These are phyloP conservation scores for Aspergillus ibericus DNA, from an alignment of 2,329 filamentous ascomycete species.

Conservation along the genomic window DNA sequence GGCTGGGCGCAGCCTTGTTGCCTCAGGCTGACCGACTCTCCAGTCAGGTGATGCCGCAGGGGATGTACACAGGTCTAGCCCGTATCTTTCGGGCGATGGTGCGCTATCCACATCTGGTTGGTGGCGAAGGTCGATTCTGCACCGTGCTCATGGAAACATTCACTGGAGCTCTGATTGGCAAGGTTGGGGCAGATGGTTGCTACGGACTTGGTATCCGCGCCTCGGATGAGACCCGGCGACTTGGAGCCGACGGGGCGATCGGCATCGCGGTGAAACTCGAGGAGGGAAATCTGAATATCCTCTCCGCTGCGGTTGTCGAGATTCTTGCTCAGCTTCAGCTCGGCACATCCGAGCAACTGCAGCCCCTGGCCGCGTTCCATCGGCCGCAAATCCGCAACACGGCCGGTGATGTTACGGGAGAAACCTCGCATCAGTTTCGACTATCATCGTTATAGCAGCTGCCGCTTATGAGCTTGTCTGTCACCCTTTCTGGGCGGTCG, in stretches of 20 bases:
- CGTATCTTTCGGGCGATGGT: slow-evolving; percentile 48
- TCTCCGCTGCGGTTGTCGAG: slow-evolving; percentile 48
- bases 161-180: slow-evolving; percentile 44
- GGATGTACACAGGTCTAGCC: no score
- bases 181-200: slow-evolving; percentile 52
- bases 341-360: slow-evolving; percentile 32
- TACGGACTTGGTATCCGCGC: slow-evolving; percentile 49
- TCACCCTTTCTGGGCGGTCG: no score
- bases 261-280: slow-evolving; percentile 52
- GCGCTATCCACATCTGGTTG: slow-evolving; percentile 46
- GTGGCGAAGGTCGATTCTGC: slow-evolving; percentile 50
- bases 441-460: neutral
- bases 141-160: slow-evolving; percentile 48
- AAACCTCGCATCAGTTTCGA: slow-evolving; percentile 5
- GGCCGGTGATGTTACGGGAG: slow-evolving; percentile 39
- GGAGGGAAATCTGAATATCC: slow-evolving; percentile 47
- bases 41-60: no score
- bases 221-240: slow-evolving; percentile 36
- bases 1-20: no score
- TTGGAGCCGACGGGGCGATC: slow-evolving; percentile 41
- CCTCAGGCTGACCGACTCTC: no score
- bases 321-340: slow-evolving; percentile 48
- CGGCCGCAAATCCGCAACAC: slow-evolving; percentile 40
- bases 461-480: neutral
- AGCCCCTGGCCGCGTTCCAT: slow-evolving; percentile 36